Percentiles rank a stretch among this genome's conserved stretches.
Evolutionary conservation across 108 stramenopile genomes (phyloP).

Genomic region (Chaetoceros tenuissimus): DNA sequence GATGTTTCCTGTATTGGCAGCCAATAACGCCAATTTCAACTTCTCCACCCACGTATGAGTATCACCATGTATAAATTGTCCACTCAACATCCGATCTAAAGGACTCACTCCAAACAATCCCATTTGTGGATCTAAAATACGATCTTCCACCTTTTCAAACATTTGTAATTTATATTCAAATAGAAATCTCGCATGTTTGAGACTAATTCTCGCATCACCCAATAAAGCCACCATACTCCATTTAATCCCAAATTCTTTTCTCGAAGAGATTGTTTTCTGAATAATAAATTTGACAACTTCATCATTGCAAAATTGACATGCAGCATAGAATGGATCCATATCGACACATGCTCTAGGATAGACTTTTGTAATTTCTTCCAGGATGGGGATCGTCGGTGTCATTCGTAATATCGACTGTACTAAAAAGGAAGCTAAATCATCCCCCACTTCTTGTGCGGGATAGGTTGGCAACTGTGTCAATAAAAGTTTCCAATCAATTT

Average conservation of each 20-base stretch:
- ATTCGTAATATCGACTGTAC: slow-evolving; percentile 23
- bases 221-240: slow-evolving; percentile 42
- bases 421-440: slow-evolving; percentile 22
- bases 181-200: slow-evolving; percentile 28
- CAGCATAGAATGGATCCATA: slow-evolving; percentile 39
- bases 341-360: slow-evolving; percentile 28
- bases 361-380: slow-evolving; percentile 22
- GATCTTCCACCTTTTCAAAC: too few species aligned
- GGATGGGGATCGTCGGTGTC: slow-evolving; percentile 23
- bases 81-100: slow-evolving; percentile 33
- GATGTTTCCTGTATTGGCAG: slow-evolving; percentile 14
- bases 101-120: slow-evolving; percentile 38
- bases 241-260: slow-evolving; percentile 21
- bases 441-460: slow-evolving; percentile 4
- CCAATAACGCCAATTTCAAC: slow-evolving; percentile 25
- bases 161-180: slow-evolving; percentile 11
- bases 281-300: slow-evolving; percentile 31
- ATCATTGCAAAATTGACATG: slow-evolving; percentile 32
- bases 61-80: slow-evolving; percentile 35
- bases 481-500: slow-evolving; percentile 1
- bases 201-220: slow-evolving; percentile 30
- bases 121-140: slow-evolving; percentile 24
- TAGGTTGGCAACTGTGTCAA: neutral
- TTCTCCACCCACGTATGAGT: slow-evolving; percentile 30
- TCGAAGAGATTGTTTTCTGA: slow-evolving; percentile 20